Base-by-base conservation (phyloP, 2,329 filamentous ascomycete genomes). In the Aureobasidium vineae region DNA sequence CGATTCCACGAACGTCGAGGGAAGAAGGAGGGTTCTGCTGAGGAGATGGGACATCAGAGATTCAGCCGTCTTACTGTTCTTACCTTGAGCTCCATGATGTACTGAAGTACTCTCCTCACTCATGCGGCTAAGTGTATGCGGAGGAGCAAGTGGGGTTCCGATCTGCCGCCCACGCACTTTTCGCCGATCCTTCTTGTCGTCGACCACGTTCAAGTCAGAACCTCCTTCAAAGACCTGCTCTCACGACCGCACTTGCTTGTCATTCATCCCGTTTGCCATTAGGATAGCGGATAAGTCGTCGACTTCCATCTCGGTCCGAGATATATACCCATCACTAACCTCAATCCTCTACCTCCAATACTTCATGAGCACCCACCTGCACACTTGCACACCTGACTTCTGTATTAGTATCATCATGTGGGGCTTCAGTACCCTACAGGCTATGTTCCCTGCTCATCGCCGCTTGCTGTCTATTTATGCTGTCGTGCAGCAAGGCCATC, bases 91-190 rank as follows among this genome's bases (percentile, higher is more conserved):
- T 47, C 23, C 26, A 41, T 23, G 7, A 31, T 28, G 47, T 50
- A 50, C 10, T 23, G 3, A 31, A 16, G 40, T 26, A 28, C 56
- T 60, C 56, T 59, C 56, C 56, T 59, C 56, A 59, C 40, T 23
- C 41, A 45, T 49, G 56, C 56, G 41, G 56, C 56, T 47, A 26
- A 49, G 28, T 60, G 41, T 23, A 45, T 33, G 56, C 56, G 56
- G 56, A 60, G 40, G 7, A 60, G 41, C 56, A n/a, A 60, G 56
- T 47, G 56, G 56, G 56, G 56, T 60, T 60, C 56, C 56, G 56
- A 60, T 60, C 56, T 47, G 2, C 56, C 54, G 54, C 28, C 13
- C 54, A 31, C 36, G 15, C 43, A 11, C 2, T n/a, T 28, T 53
- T 7, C n/a, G 54, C 33, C 54, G 38, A 57, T 43, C 38, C n/a